These are phyloP conservation scores for Didymella pomorum DNA, from an alignment of 2,329 filamentous ascomycete genomes.

Conservation along the genomic window DNA sequence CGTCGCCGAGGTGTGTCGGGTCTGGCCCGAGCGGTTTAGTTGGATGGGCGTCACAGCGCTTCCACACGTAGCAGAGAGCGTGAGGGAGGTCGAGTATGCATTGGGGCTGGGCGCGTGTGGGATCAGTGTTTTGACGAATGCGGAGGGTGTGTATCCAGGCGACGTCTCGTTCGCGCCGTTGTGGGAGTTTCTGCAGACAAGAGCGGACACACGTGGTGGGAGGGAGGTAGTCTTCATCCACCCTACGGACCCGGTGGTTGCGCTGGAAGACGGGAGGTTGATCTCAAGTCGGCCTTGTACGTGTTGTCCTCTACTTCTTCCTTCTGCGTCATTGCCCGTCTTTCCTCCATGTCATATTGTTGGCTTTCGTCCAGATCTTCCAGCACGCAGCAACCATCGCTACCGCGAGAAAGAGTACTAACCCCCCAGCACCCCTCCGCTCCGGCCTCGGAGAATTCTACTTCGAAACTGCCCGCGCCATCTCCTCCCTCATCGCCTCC, in stretches of 20 bases:
- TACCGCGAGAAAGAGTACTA: not conserved
- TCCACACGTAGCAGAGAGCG: conserved; percentile 42
- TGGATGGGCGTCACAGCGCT: conserved; percentile 41
- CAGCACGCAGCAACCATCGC: no score
- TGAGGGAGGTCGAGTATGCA: conserved; percentile 42
- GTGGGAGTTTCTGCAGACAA: conserved; percentile 40
- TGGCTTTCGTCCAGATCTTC: not conserved
- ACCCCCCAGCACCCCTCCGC: conserved; percentile 39
- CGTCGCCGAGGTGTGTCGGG: conserved; percentile 32
- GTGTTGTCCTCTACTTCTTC: conserved; percentile 8
- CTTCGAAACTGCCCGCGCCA: conserved; percentile 49
- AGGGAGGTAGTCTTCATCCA: conserved; percentile 47
- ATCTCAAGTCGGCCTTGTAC: conserved; percentile 44
- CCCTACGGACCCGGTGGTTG: conserved; percentile 47
- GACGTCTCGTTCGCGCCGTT: conserved; percentile 36
- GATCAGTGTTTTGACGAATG: conserved; percentile 46
- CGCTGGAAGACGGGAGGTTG: conserved; percentile 36
- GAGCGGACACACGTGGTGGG: conserved; percentile 13
- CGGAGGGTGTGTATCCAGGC: conserved; percentile 46
- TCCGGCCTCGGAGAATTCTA: conserved; percentile 50
- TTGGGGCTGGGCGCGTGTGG: conserved; percentile 43
- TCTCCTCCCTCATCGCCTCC: conserved; percentile 45
- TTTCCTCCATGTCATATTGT: no score
- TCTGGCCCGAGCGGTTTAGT: conserved; percentile 40
- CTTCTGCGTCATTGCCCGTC: no score